A percentile compares a stretch with the other conserved stretches of the same genome.
Evolutionary conservation across 1,139 yeast genomes (phyloP).

Genomic region (Yamadazyma blattariae): DNA sequence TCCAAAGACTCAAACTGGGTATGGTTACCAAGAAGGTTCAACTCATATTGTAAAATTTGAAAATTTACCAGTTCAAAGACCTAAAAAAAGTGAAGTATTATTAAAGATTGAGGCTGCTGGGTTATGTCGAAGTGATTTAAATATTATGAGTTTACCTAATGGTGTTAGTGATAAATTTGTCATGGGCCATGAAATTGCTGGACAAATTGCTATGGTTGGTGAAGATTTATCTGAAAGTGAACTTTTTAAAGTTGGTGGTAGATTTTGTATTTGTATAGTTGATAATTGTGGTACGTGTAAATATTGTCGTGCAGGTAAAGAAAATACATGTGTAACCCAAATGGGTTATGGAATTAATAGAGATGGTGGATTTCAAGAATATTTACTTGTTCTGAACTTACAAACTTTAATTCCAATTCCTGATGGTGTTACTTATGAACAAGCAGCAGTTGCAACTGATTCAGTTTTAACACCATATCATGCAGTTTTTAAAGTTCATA

Average conservation of each 20-base stretch:
- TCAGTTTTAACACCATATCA: slow-evolving; percentile 53
- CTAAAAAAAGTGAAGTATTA: slow-evolving; percentile 35
- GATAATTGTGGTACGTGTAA: slow-evolving; percentile 45
- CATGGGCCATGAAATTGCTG: slow-evolving; percentile 61
- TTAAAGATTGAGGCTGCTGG: slow-evolving; percentile 53
- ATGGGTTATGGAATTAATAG: slow-evolving; percentile 41
- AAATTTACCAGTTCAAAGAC: slow-evolving; percentile 35
- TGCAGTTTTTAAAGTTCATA: slow-evolving; percentile 41
- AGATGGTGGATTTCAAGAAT: slow-evolving; percentile 54
- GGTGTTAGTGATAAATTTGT: slow-evolving; percentile 29
- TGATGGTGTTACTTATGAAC: slow-evolving; percentile 41
- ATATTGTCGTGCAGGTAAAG: slow-evolving; percentile 41
- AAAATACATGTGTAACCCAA: slow-evolving; percentile 31
- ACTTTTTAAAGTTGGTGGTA: slow-evolving; percentile 28
- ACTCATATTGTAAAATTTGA: slow-evolving; percentile 21
- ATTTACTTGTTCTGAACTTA: slow-evolving; percentile 35
- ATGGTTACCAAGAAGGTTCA: slow-evolving; percentile 23
- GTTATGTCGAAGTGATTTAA: slow-evolving; percentile 51
- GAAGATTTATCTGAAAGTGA: slow-evolving; percentile 22
- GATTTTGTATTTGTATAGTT: slow-evolving; percentile 36
- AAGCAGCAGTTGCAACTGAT: slow-evolving; percentile 50
- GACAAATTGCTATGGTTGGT: slow-evolving; percentile 43
- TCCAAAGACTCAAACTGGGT: slow-evolving; percentile 22
- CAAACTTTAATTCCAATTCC: slow-evolving; percentile 44
- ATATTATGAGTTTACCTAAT: slow-evolving; percentile 25